These are phyloP conservation scores for Elongisporangium anandrum DNA, from an alignment of 352 stramenopile species.

Conservation along the genomic window DNA sequence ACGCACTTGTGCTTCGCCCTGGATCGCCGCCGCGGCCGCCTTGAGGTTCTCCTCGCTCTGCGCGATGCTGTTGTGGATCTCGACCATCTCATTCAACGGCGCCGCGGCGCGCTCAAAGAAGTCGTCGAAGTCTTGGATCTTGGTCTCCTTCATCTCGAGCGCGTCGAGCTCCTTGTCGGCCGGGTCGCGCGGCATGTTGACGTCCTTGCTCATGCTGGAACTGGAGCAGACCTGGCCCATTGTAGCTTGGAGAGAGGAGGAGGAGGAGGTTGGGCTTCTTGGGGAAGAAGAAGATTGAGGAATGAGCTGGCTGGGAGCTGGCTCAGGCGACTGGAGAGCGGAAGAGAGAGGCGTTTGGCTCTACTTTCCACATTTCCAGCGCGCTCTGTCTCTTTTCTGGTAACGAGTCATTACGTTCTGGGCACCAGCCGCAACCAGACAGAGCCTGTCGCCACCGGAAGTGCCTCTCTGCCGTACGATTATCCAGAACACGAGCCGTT, in stretches of 20 bases:
- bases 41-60: conserved; percentile 56
- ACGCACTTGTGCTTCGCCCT: conserved; percentile 42
- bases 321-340: background rate
- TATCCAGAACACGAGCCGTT: background rate
- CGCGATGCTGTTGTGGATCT: conserved; percentile 45
- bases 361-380: background rate
- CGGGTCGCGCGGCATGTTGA: conserved; percentile 21
- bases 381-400: background rate
- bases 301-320: conserved; percentile 17
- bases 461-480: background rate
- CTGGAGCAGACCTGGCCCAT: conserved; percentile 65
- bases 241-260: conserved; percentile 5
- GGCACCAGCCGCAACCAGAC: background rate
- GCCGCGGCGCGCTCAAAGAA: conserved; percentile 18
- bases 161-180: conserved; percentile 23
- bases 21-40: conserved; percentile 33
- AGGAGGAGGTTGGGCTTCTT: conserved; percentile 7
- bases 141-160: conserved; percentile 22
- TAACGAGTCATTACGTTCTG: background rate
- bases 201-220: conserved; percentile 38
- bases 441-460: too few relatives aligned
- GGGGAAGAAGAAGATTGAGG: conserved; percentile 22
- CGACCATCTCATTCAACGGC: conserved; percentile 16
- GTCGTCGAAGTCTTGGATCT: conserved; percentile 18
- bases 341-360: background rate